These are phyloP conservation scores for Castanea mollissima DNA, from an alignment of 306 rosid genomes.

Conservation along the genomic window DNA sequence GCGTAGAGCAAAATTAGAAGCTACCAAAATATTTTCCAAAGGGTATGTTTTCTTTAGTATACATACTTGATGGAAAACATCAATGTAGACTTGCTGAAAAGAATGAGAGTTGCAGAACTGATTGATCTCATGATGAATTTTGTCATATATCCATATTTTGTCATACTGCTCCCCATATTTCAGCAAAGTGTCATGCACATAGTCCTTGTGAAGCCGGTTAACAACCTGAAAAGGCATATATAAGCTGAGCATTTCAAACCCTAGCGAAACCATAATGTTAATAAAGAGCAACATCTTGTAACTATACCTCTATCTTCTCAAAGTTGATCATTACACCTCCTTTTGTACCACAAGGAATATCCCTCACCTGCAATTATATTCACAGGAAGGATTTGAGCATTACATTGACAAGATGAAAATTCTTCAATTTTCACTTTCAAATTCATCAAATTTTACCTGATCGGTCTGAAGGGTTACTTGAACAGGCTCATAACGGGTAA, in stretches of 20 bases:
- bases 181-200: constrained; percentile 70
- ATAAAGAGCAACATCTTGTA: background rate
- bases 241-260: background rate
- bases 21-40: constrained; percentile 8
- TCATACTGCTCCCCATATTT: constrained; percentile 84
- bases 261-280: background rate
- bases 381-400: background rate
- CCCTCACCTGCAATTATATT: constrained; percentile 58
- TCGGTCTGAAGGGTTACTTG: constrained; percentile 93
- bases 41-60: background rate
- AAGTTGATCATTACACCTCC: constrained; percentile 92
- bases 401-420: constrained; percentile 13
- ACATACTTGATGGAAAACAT: constrained; percentile 77
- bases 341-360: constrained; percentile 94
- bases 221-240: constrained; percentile 57
- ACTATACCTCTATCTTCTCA: constrained; percentile 79
- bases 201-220: constrained; percentile 77
- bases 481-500: constrained; percentile 82
- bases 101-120: constrained; percentile 86
- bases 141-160: constrained; percentile 92
- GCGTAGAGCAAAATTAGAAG: background rate
- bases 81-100: constrained; percentile 88
- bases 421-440: background rate
- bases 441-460: constrained; percentile 36
- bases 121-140: constrained; percentile 93